Evolutionary conservation across 2,329 filamentous ascomycete genomes (phyloP).

Genomic region (Xylariaceae sp.): DNA sequence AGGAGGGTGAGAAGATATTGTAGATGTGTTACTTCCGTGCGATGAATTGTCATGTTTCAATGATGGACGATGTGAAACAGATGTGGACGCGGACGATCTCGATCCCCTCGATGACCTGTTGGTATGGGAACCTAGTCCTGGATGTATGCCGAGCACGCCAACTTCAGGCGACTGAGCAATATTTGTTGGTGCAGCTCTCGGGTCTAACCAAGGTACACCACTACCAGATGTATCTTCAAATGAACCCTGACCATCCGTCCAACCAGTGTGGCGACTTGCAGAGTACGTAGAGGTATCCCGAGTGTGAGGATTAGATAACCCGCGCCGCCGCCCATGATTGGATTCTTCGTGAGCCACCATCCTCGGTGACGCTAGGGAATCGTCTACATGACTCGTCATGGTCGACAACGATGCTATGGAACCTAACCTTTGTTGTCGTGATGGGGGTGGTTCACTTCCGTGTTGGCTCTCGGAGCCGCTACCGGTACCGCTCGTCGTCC

Average conservation of each 20-base stretch:
- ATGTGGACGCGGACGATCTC: constrained; percentile 34
- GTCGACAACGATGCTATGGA: constrained; percentile 54
- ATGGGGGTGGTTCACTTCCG: constrained; percentile 56
- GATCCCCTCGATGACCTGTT: constrained; percentile 11
- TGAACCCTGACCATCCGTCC: constrained; percentile 32
- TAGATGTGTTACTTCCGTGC: constrained; percentile 50
- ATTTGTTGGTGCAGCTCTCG: constrained; percentile 28
- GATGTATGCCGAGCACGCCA: constrained; percentile 27
- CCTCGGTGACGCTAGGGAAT: constrained; percentile 52
- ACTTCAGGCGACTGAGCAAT: constrained; percentile 38
- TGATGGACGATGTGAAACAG: constrained; percentile 47
- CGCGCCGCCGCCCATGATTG: constrained; percentile 29
- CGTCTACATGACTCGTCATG: constrained; percentile 50
- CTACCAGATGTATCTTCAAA: constrained; percentile 26
- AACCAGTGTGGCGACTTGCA: constrained; percentile 29
- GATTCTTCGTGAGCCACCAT: constrained; percentile 46
- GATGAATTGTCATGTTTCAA: constrained; percentile 50
- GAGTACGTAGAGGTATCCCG: constrained; percentile 35
- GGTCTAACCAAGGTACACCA: constrained; percentile 36
- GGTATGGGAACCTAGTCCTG: constrained; percentile 19
- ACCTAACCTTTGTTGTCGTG: constrained; percentile 54
- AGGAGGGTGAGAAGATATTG: constrained; percentile 48
- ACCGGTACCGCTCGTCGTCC: constrained; percentile 48
- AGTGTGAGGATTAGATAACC: constrained; percentile 40
- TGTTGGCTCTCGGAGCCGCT: constrained; percentile 56